These are phyloP conservation scores for Ceratobasidium sp. DNA, from an alignment of 1,284 basidiomycete species.

Conservation along the genomic window DNA sequence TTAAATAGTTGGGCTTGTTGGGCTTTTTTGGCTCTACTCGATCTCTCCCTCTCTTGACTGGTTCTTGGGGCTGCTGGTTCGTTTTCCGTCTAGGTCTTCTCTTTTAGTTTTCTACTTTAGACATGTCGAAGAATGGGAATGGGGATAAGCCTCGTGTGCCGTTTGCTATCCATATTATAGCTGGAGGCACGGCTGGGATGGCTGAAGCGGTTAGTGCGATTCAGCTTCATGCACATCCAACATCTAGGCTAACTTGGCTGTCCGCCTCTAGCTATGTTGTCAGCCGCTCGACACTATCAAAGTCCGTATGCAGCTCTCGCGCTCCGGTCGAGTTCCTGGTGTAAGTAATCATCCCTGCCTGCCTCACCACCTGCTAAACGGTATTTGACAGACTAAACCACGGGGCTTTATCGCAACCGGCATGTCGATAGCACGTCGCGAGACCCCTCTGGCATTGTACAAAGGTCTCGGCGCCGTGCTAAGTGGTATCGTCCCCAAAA, in stretches of 20 bases:
- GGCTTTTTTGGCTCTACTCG: background rate
- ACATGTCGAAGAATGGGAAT: constrained; percentile 45
- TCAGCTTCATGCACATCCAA: background rate
- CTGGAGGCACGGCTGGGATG: constrained; percentile 90
- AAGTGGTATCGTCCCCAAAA: constrained; percentile 98
- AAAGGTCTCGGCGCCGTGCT: constrained; percentile 99
- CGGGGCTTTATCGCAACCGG: constrained; percentile 96
- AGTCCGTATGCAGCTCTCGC: constrained; percentile 97
- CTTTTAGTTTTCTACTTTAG: background rate
- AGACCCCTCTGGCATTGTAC: constrained; percentile 96
- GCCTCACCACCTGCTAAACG: background rate
- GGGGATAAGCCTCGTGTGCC: constrained; percentile 59
- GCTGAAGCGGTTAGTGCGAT: constrained; percentile 84
- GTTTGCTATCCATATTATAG: constrained; percentile 91
- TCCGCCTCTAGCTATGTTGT: constrained; percentile 69
- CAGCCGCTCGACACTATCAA: constrained; percentile 97
- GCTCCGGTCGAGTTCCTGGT: constrained; percentile 79
- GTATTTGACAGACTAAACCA: constrained; percentile 79
- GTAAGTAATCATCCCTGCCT: constrained; percentile 64
- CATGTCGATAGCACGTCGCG: constrained; percentile 86
- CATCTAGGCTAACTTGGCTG: background rate
- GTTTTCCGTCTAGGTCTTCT: constrained; percentile 4
- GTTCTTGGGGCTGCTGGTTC: background rate
- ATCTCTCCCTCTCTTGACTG: constrained; percentile 3
- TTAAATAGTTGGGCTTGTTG: constrained; percentile 11